Evolutionary conservation across 352 stramenopile genomes (phyloP).

Genomic region (Globisporangium iwayamae): DNA sequence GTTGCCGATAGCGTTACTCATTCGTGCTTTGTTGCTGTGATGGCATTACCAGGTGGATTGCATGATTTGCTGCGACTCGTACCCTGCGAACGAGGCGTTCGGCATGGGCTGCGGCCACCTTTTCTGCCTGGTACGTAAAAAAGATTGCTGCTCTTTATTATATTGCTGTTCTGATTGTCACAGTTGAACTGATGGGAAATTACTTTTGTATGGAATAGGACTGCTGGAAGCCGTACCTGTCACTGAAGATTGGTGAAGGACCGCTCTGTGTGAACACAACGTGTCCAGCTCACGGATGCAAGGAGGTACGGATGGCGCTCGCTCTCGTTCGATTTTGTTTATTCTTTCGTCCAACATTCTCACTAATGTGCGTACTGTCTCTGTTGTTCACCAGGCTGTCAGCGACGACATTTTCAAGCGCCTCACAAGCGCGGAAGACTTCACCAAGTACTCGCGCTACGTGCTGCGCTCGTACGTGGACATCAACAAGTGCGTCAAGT

Average conservation of each 20-base stretch:
- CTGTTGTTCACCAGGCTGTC: conserved; percentile 34
- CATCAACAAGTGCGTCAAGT: conserved; percentile 96
- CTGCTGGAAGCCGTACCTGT: conserved; percentile 85
- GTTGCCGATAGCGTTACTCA: background rate
- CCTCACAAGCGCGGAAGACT: conserved; percentile 63
- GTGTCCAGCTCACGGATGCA: conserved; percentile 94
- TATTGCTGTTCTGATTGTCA: background rate
- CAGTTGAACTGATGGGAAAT: background rate
- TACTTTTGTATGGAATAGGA: conserved; percentile 27
- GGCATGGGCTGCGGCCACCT: conserved; percentile 96
- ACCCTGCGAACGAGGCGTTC: conserved; percentile 65
- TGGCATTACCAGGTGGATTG: conserved; percentile 50
- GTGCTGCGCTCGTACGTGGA: conserved; percentile 97
- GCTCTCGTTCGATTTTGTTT: background rate
- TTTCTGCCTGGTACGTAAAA: conserved; percentile 90
- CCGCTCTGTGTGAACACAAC: conserved; percentile 92
- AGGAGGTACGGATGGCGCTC: conserved; percentile 60
- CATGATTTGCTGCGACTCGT: conserved; percentile 95
- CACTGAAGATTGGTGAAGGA: conserved; percentile 89
- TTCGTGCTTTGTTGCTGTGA: background rate
- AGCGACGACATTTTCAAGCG: conserved; percentile 66
- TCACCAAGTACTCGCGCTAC: conserved; percentile 90
- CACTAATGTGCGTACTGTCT: background rate
- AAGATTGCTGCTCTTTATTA: background rate
- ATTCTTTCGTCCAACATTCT: background rate